phyloP scores from a whole-genome alignment of 2,329 filamentous ascomycete genomes.

The Intubia oerlemansii region DNA sequence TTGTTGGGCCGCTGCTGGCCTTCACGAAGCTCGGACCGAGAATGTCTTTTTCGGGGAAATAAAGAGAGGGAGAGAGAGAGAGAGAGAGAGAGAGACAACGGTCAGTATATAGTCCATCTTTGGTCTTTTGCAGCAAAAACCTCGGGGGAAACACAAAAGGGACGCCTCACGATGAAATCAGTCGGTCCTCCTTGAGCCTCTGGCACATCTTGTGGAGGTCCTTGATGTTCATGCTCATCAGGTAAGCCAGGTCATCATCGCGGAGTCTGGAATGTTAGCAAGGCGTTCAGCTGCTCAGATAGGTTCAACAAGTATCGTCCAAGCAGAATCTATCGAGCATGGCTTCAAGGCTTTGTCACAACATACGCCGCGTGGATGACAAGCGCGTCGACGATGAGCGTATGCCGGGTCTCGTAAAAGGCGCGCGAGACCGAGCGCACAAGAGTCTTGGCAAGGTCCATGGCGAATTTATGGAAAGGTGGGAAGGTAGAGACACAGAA shows the following conservation, averaged over 20 bases:
- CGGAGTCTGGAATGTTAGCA: constrained; percentile 31
- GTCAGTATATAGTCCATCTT: no score
- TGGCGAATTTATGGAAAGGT: no score
- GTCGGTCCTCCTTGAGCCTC: constrained; percentile 64
- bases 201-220: constrained; percentile 79
- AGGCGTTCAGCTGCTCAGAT: constrained; percentile 16
- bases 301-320: no score
- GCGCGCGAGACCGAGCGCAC: constrained; percentile 71
- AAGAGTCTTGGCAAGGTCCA: constrained; percentile 47
- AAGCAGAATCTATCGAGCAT: background rate
- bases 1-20: constrained; percentile 65
- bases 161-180: constrained; percentile 55
- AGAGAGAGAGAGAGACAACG: no score
- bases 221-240: constrained; percentile 80
- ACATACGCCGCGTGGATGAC: constrained; percentile 61
- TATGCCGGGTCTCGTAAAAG: constrained; percentile 71
- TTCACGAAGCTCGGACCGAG: constrained; percentile 56
- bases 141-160: no score
- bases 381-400: constrained; percentile 69
- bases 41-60: constrained; percentile 28
- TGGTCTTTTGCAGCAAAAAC: no score
- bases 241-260: constrained; percentile 68
- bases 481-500: no score
- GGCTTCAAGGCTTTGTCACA: background rate
- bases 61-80: background rate